phyloP scores from a whole-genome alignment of 345 rosid genomes.

The Dimocarpus longan region DNA sequence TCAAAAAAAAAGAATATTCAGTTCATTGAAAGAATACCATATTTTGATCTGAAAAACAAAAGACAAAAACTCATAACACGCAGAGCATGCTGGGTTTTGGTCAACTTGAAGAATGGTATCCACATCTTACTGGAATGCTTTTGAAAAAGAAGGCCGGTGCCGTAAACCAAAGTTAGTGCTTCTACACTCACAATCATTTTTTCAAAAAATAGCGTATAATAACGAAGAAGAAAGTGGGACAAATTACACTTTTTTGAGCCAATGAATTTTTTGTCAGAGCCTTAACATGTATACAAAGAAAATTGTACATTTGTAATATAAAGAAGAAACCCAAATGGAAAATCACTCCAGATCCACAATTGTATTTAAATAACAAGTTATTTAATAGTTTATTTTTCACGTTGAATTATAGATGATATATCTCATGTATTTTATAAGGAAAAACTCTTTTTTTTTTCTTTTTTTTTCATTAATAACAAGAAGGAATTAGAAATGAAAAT shows the following conservation, averaged over 20 bases:
- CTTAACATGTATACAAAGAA: not conserved
- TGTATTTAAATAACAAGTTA: too few relatives aligned
- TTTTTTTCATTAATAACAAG: not conserved
- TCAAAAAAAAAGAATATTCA: too few relatives aligned
- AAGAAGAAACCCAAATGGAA: too few relatives aligned
- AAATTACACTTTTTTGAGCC: not conserved
- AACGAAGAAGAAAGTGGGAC: not conserved
- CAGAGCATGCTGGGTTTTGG: not conserved
- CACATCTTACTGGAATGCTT: not conserved
- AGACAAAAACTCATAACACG: not conserved
- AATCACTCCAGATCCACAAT: not conserved
- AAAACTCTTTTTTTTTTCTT: too few relatives aligned
- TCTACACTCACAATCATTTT: not conserved
- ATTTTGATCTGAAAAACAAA: not conserved
- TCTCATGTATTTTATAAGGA: too few relatives aligned
- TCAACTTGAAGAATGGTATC: not conserved
- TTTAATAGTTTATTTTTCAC: too few relatives aligned
- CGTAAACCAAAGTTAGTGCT: not conserved
- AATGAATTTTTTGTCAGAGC: not conserved
- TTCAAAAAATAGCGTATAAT: too few relatives aligned
- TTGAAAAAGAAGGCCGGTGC: not conserved
- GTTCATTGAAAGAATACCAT: not conserved
- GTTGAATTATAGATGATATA: too few relatives aligned
- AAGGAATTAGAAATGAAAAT: too few relatives aligned
- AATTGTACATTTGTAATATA: too few relatives aligned